Conservation (phyloP, 257 asterid genomes). For the Galeopsis tetrahit region DNA sequence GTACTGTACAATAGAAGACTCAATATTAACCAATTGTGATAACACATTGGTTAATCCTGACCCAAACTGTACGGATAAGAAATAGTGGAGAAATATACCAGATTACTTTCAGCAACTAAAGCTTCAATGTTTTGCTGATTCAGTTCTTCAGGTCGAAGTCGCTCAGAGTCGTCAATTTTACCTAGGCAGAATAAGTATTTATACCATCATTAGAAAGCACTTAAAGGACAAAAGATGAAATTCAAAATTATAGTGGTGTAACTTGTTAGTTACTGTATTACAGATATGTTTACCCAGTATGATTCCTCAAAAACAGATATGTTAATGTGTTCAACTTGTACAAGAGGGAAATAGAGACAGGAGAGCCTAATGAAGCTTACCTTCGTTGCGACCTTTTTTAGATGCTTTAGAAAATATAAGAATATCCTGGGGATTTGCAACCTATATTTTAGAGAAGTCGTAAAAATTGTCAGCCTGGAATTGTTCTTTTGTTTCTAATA, state of each 20-base stretch:
- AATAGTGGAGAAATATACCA: constrained; percentile 54
- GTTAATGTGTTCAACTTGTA: constrained; percentile 19
- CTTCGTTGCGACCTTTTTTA: constrained; percentile 57
- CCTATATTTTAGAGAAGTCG: constrained; percentile 50
- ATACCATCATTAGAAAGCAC: constrained; percentile 30
- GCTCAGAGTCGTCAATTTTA: constrained; percentile 77
- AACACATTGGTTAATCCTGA: constrained; percentile 27
- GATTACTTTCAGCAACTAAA: constrained; percentile 96
- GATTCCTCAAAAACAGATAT: constrained; percentile 29
- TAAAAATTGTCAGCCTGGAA: constrained; percentile 30
- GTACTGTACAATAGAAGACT: constrained; percentile 27
- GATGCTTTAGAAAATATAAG: constrained; percentile 96
- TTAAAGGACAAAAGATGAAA: constrained; percentile 18
- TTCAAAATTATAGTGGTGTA: background rate
- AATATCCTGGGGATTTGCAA: constrained; percentile 99
- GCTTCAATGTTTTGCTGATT: constrained; percentile 98
- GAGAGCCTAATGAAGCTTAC: constrained; percentile 45
- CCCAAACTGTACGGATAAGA: constrained; percentile 30
- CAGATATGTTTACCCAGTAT: constrained; percentile 18
- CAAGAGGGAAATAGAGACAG: constrained; percentile 23
- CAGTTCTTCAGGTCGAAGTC: constrained; percentile 95
- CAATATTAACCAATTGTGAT: constrained; percentile 26
- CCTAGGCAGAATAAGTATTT: constrained; percentile 38
- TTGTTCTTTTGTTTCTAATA: background rate
- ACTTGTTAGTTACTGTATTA: background rate